A percentile compares a stretch with the other conserved stretches of the same genome.
Evolutionary conservation across 805 yeast genomes (phyloP).

Genomic region (Metschnikowia proteae): DNA sequence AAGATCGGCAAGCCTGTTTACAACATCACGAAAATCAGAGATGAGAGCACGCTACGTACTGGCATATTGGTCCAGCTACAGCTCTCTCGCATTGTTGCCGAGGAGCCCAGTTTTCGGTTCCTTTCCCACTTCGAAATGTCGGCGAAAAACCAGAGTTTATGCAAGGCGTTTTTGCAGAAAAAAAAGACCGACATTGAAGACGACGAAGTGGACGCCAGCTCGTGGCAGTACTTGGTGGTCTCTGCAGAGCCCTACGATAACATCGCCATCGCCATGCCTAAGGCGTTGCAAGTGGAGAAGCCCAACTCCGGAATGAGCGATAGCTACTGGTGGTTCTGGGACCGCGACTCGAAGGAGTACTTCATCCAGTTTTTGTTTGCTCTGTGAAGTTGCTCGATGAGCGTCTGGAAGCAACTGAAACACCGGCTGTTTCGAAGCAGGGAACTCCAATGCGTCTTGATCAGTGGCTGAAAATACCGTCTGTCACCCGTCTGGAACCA

Average conservation of each 20-base stretch:
- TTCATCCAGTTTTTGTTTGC: slow-evolving; percentile 66
- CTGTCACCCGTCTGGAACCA: background rate
- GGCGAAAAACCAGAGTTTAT: slow-evolving; percentile 36
- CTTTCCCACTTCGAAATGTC: slow-evolving; percentile 72
- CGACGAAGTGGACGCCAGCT: slow-evolving; percentile 26
- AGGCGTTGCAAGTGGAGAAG: slow-evolving; percentile 47
- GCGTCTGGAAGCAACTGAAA: too few species aligned
- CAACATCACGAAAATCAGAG: slow-evolving; percentile 64
- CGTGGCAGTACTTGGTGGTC: slow-evolving; percentile 67
- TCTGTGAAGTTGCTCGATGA: too few species aligned
- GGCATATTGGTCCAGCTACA: slow-evolving; percentile 68
- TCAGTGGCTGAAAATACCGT: too few species aligned
- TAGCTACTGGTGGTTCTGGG: slow-evolving; percentile 69
- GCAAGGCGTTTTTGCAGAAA: slow-evolving; percentile 24
- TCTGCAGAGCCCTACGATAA: slow-evolving; percentile 92
- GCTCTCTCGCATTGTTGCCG: slow-evolving; percentile 46
- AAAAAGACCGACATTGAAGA: slow-evolving; percentile 18
- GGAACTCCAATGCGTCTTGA: too few species aligned
- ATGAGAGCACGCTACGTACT: slow-evolving; percentile 49
- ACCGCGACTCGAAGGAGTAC: slow-evolving; percentile 61
- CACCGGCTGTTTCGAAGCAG: too few species aligned
- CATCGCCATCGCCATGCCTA: slow-evolving; percentile 70
- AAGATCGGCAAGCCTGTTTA: slow-evolving; percentile 75
- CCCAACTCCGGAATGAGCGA: slow-evolving; percentile 25
- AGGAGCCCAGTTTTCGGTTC: slow-evolving; percentile 63